These are phyloP conservation scores for Tetracladium marchalianum DNA, from an alignment of 495 filamentous ascomycete genomes.

Conservation along the genomic window DNA sequence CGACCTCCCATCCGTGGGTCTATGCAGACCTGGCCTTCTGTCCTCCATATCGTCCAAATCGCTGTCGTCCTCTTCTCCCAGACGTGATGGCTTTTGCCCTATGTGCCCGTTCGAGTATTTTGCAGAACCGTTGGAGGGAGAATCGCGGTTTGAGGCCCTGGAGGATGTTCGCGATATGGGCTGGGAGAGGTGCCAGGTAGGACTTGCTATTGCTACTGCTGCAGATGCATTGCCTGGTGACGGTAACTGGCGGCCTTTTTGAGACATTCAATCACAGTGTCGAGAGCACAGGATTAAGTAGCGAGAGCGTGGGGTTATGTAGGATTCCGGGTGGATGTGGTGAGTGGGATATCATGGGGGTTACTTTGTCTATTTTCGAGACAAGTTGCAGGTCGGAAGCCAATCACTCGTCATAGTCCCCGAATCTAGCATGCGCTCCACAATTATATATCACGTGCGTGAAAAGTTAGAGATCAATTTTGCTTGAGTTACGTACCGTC, in stretches of 20 bases:
- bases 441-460: too few species aligned
- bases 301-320: background rate
- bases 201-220: conserved; percentile 2
- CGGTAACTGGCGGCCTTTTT: conserved; percentile 11
- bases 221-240: conserved; percentile 1
- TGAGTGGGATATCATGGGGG: background rate
- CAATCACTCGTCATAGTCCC: background rate
- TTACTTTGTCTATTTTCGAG: conserved; percentile 1
- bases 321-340: background rate
- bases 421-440: too few species aligned
- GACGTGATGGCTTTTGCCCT: background rate
- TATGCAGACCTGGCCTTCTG: conserved; percentile 36
- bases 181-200: conserved; percentile 6
- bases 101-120: conserved; percentile 5
- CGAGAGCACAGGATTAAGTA: too few species aligned
- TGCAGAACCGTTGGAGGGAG: conserved; percentile 7
- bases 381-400: background rate
- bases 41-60: conserved; percentile 25
- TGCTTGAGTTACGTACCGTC: too few species aligned
- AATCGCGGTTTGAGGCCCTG: conserved; percentile 5
- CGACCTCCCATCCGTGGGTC: conserved; percentile 40
- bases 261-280: conserved; percentile 14
- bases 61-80: conserved; percentile 20
- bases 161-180: conserved; percentile 14
- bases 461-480: too few species aligned